These are phyloP conservation scores for Fusarium staphyleae DNA, from an alignment of 2,329 filamentous ascomycete species.

Conservation along the genomic window DNA sequence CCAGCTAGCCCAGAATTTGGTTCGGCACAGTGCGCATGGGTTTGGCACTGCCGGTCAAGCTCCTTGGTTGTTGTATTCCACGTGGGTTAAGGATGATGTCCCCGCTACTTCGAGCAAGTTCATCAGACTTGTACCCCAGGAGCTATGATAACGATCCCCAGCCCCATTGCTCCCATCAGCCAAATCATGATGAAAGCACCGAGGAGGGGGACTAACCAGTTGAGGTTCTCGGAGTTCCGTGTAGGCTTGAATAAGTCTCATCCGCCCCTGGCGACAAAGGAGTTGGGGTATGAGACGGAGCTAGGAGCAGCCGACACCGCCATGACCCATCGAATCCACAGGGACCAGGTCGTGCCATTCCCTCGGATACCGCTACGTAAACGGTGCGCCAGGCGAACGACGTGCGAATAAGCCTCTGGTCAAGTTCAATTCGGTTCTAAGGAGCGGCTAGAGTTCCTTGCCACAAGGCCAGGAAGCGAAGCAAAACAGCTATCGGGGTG, in stretches of 20 bases:
- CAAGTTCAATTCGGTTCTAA: too few species aligned
- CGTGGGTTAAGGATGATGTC: slow-evolving; percentile 2
- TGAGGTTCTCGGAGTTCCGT: slow-evolving; percentile 9
- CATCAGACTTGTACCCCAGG: too few species aligned
- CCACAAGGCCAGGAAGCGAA: background rate
- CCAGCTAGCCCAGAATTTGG: background rate
- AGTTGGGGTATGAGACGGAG: slow-evolving; percentile 28
- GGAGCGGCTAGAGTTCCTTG: background rate
- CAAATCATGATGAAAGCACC: background rate
- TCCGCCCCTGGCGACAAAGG: slow-evolving; percentile 5
- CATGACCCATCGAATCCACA: slow-evolving; percentile 17
- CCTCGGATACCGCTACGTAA: slow-evolving; percentile 32
- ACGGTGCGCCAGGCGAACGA: slow-evolving; percentile 24
- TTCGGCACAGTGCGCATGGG: slow-evolving; percentile 18
- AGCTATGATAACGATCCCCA: too few species aligned
- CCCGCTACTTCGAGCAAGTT: background rate
- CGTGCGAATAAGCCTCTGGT: background rate
- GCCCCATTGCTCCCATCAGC: slow-evolving; percentile 4
- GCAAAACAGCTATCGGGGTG: background rate
- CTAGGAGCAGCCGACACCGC: slow-evolving; percentile 16
- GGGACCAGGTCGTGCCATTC: slow-evolving; percentile 38
- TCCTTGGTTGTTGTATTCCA: slow-evolving; percentile 10
- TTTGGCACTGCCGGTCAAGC: slow-evolving; percentile 10
- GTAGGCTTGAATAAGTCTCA: slow-evolving; percentile 4
- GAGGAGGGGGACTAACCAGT: slow-evolving; percentile 16